Evolutionary conservation across 73 alveolate species (phyloP), one percentile per base, ranked within the genome.

Genomic region (Stentor roeselii): DNA sequence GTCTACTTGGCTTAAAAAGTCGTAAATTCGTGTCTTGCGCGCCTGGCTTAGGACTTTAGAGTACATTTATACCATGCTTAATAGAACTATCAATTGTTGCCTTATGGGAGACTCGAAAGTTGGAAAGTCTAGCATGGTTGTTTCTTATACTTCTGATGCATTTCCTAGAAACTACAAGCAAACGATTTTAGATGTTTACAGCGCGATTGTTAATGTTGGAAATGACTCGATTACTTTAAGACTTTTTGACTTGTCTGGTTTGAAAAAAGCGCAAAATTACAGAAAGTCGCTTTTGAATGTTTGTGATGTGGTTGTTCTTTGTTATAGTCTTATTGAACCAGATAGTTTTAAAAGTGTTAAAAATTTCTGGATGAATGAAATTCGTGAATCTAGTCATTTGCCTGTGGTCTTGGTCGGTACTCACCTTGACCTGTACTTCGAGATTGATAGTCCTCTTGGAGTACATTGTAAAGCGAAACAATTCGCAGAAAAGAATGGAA

Each of bases 51-150:
- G 41, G 41, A 67, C 80, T 67, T 67, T 67, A 0, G 15, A 27
- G 37, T 67, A 67, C n/a, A 67, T 67, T 50, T 50, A 50, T 50
- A 50, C n/a, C n/a, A n/a, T n/a, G n/a, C n/a, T n/a, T n/a, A 58
- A 58, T 58, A 58, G 74, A 58, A 31, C 15, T 21, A 58, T 58
- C 15, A 58, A 58, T 21, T 58, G 74, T 31, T 21, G 35, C 15
- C 15, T 58, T 58, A 0, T 58, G 35, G 74, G 74, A 58, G 74
- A 58, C 74, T 58, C 74, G 27, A 31, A 58, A 1, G 27, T 58
- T 21, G 74, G 74, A 1, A 58, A 58, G 27, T 21, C 74, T 58
- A 21, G 74, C 27, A 58, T 58, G 74, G 74, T 58, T 2, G 74
- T 31, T 31, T 58, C 74, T 58, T 58, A 58, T 58, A 58, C 74